phyloP scores from a whole-genome alignment of 495 filamentous ascomycete genomes.

The Penicillium odoratum region DNA sequence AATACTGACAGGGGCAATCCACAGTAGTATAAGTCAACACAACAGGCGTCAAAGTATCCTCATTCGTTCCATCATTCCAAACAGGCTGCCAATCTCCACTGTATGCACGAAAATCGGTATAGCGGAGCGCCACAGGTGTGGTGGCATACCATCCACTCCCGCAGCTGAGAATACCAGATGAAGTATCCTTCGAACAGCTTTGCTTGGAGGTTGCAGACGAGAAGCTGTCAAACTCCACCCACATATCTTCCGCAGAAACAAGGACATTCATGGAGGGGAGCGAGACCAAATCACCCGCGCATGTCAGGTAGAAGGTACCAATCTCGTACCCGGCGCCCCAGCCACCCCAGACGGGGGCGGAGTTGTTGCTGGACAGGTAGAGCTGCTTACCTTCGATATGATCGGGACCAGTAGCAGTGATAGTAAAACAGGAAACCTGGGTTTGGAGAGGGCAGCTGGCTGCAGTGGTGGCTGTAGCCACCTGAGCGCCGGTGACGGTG shows the following conservation, averaged over 20 bases:
- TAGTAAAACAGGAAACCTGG: neutral
- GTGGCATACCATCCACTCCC: neutral
- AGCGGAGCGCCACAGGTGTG: neutral
- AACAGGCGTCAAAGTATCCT: neutral
- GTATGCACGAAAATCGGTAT: neutral
- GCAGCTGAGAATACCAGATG: neutral
- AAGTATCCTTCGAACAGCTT: neutral
- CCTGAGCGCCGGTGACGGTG: neutral
- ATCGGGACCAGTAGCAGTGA: neutral
- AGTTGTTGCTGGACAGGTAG: neutral
- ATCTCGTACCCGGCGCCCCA: neutral
- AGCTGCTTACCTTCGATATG: neutral
- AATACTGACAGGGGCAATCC: neutral
- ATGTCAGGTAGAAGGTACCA: neutral
- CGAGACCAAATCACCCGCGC: neutral
- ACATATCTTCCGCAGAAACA: neutral
- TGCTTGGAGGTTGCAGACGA: neutral
- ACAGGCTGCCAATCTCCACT: neutral
- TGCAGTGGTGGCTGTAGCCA: neutral
- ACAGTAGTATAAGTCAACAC: neutral
- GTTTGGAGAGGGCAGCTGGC: neutral
- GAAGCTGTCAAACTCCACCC: neutral
- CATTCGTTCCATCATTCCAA: neutral
- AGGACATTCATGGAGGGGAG: neutral
- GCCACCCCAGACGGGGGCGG: neutral